Conservation (phyloP, 2,329 filamentous ascomycete species). For the Xylaria sp. region DNA sequence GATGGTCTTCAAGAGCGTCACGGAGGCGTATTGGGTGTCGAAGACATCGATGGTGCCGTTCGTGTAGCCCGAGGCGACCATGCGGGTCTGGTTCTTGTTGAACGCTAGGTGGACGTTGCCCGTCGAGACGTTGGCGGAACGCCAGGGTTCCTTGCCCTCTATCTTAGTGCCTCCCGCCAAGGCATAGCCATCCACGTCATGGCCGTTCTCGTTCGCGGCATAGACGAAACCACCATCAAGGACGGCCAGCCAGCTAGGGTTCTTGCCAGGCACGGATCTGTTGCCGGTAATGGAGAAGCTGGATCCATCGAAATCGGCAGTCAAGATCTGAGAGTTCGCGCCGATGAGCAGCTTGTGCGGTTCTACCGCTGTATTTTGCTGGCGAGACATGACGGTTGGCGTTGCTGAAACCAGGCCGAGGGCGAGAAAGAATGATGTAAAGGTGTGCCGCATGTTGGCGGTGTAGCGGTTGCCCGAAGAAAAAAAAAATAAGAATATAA, state of each 20-base stretch:
- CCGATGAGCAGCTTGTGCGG: slow-evolving; percentile 45
- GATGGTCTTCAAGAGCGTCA: slow-evolving; percentile 44
- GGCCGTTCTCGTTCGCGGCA: slow-evolving; percentile 51
- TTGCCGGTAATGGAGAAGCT: slow-evolving; percentile 44
- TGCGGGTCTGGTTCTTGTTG: slow-evolving; percentile 46
- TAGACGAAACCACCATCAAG: slow-evolving; percentile 46
- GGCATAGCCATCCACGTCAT: slow-evolving; percentile 43
- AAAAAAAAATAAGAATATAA: too few species aligned
- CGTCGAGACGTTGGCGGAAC: slow-evolving; percentile 39
- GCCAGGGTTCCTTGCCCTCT: slow-evolving; percentile 32
- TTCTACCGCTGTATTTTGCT: slow-evolving; percentile 3
- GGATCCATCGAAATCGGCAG: slow-evolving; percentile 46
- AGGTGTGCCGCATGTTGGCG: slow-evolving; percentile 20
- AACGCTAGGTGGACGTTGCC: slow-evolving; percentile 54
- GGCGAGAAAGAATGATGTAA: slow-evolving; percentile 31
- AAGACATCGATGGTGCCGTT: slow-evolving; percentile 49
- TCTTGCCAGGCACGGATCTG: slow-evolving; percentile 33
- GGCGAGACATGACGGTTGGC: slow-evolving; percentile 18
- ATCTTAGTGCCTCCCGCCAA: slow-evolving; percentile 39
- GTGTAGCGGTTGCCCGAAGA: slow-evolving; percentile 1
- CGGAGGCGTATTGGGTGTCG: slow-evolving; percentile 41
- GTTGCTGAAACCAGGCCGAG: slow-evolving; percentile 31
- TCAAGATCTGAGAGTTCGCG: slow-evolving; percentile 43
- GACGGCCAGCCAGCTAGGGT: slow-evolving; percentile 51
- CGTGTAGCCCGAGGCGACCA: slow-evolving; percentile 50